These are phyloP conservation scores for Aspergillus bertholletiae DNA, from an alignment of 495 filamentous ascomycete genomes.

Conservation along the genomic window DNA sequence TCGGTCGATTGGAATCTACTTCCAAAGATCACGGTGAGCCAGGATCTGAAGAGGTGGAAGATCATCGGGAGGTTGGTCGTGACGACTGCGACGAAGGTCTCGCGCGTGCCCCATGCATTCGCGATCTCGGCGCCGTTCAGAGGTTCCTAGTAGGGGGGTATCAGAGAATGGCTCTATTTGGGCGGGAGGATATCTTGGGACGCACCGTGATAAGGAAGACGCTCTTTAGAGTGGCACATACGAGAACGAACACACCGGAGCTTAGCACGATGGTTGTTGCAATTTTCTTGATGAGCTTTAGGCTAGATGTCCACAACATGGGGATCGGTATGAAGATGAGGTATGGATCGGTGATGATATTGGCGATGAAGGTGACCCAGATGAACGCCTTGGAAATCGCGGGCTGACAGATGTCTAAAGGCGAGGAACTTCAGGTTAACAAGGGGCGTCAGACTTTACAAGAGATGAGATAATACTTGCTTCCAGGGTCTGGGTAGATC, in stretches of 20 bases:
- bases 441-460: too few relatives aligned
- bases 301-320: constrained; percentile 47
- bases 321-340: constrained; percentile 51
- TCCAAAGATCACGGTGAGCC: constrained; percentile 35
- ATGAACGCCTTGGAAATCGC: constrained; percentile 43
- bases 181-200: background rate
- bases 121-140: constrained; percentile 43
- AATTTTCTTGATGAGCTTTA: constrained; percentile 43
- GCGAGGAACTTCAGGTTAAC: too few relatives aligned
- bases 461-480: too few relatives aligned
- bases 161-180: background rate
- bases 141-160: constrained; percentile 29
- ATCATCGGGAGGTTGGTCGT: constrained; percentile 53
- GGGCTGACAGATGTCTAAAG: constrained; percentile 45
- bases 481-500: constrained; percentile 52
- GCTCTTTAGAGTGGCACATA: constrained; percentile 45
- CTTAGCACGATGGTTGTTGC: constrained; percentile 46
- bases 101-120: constrained; percentile 48
- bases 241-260: constrained; percentile 47
- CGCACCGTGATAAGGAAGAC: constrained; percentile 43
- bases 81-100: constrained; percentile 49
- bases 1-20: constrained; percentile 25
- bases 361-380: constrained; percentile 42
- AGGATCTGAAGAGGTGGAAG: constrained; percentile 45
- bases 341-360: constrained; percentile 49